Percentiles rank a stretch among this genome's conserved stretches.
These are phyloP conservation scores for Fusarium sp. DNA, from an alignment of 2,329 filamentous ascomycete genomes.

Conservation along the genomic window DNA sequence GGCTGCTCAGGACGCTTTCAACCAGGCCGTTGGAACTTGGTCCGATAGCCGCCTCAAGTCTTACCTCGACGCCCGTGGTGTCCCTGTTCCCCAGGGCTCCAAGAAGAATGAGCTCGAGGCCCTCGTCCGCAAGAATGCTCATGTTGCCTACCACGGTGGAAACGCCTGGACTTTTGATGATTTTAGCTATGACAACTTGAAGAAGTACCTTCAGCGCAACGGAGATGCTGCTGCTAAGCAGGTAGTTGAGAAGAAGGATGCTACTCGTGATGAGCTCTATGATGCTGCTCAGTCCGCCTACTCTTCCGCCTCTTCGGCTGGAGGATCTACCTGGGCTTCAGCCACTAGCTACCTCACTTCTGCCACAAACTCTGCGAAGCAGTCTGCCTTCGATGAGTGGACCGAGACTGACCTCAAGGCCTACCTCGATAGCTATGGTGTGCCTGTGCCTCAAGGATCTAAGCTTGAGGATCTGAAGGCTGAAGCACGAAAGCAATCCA, in stretches of 20 bases:
- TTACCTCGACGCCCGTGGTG: constrained; percentile 79
- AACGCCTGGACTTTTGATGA: constrained; percentile 84
- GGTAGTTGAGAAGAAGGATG: constrained; percentile 69
- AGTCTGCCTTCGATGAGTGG: constrained; percentile 77
- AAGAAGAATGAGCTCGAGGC: constrained; percentile 80
- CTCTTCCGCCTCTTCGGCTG: constrained; percentile 66
- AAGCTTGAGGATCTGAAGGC: constrained; percentile 76
- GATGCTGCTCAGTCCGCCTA: constrained; percentile 72
- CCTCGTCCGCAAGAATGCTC: constrained; percentile 76
- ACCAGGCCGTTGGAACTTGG: constrained; percentile 71
- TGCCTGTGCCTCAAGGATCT: constrained; percentile 73
- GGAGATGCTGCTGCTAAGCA: constrained; percentile 68
- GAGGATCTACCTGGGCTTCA: constrained; percentile 70
- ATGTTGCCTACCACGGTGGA: constrained; percentile 75
- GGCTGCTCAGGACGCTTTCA: constrained; percentile 74
- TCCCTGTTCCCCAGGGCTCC: constrained; percentile 77
- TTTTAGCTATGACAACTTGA: constrained; percentile 76
- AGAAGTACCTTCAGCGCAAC: constrained; percentile 63
- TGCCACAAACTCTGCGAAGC: constrained; percentile 73
- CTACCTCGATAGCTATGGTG: constrained; percentile 82
- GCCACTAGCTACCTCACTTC: constrained; percentile 76
- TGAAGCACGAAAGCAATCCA: constrained; percentile 76
- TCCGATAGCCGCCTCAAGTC: constrained; percentile 81
- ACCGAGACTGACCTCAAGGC: constrained; percentile 78
- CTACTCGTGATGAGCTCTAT: constrained; percentile 78